Percentiles rank a stretch among this genome's conserved stretches.
Evolutionary conservation across 768 basidiomycete genomes (phyloP).

Genomic region (Saitozyma sp.): DNA sequence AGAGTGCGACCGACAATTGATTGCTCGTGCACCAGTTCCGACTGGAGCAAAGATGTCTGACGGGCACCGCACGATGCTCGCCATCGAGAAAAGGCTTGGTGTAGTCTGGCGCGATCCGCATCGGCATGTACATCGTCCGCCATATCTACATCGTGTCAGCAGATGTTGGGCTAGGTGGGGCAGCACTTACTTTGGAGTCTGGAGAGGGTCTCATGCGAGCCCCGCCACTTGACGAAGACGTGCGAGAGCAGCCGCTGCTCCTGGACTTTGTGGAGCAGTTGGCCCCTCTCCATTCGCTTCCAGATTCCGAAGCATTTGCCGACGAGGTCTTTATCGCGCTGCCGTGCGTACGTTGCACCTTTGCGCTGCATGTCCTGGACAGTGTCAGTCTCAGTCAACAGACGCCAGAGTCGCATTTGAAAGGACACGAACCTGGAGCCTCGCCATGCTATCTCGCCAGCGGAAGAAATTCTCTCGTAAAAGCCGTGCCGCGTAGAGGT

Average conservation of each 20-base stretch:
- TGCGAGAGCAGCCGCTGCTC: constrained; percentile 4
- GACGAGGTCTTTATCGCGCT: constrained; percentile 1
- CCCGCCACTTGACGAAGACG: constrained; percentile 1
- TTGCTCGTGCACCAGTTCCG: constrained; percentile 16
- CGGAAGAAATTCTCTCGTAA: too few relatives aligned
- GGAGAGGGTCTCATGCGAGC: background rate
- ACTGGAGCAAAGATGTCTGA: constrained; percentile 9
- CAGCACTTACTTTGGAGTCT: background rate
- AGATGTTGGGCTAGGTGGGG: too few relatives aligned
- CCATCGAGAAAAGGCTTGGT: constrained; percentile 21
- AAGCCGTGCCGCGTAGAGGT: too few relatives aligned
- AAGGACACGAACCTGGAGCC: too few relatives aligned
- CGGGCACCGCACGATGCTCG: constrained; percentile 6
- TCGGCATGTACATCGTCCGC: too few relatives aligned
- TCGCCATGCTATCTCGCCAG: too few relatives aligned
- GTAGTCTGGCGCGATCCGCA: background rate
- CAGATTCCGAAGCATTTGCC: constrained; percentile 6
- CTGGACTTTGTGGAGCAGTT: constrained; percentile 3
- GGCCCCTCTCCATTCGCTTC: constrained; percentile 9
- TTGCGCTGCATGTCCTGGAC: background rate
- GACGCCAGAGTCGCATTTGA: too few relatives aligned
- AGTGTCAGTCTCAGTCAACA: background rate
- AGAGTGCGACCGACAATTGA: constrained; percentile 3
- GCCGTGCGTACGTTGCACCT: constrained; percentile 2
- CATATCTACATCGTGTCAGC: too few relatives aligned